Evolutionary conservation across 768 basidiomycete species (phyloP).

Genomic region (Lentinula sp.): DNA sequence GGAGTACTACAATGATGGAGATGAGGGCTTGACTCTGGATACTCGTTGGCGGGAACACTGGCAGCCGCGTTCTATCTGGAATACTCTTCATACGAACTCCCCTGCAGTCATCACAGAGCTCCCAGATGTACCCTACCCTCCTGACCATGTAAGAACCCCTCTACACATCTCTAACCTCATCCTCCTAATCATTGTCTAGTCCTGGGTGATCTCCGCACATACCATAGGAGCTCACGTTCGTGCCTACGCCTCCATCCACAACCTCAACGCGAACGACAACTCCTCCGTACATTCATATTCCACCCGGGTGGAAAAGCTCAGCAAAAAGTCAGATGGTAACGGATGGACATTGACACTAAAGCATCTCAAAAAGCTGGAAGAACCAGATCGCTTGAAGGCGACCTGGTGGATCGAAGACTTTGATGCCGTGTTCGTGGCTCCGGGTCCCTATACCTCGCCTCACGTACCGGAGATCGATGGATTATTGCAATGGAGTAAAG

Average conservation of each 20-base stretch:
- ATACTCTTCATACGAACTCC: slow-evolving; percentile 11
- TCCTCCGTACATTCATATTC: slow-evolving; percentile 20
- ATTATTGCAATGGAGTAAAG: slow-evolving; percentile 19
- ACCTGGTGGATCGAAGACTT: slow-evolving; percentile 24
- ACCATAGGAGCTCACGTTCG: slow-evolving; percentile 21
- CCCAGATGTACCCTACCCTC: slow-evolving; percentile 12
- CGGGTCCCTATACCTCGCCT: slow-evolving; percentile 25
- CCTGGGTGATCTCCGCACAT: slow-evolving; percentile 16
- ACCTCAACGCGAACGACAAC: slow-evolving; percentile 23
- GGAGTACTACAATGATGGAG: slow-evolving; percentile 11
- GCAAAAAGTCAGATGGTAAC: slow-evolving; percentile 17
- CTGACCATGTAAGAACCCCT: slow-evolving; percentile 10
- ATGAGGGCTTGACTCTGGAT: slow-evolving; percentile 9
- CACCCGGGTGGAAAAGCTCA: slow-evolving; percentile 30
- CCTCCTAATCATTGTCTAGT: slow-evolving; percentile 1
- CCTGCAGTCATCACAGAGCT: slow-evolving; percentile 17
- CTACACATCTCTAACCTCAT: not conserved
- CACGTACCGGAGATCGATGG: slow-evolving; percentile 26
- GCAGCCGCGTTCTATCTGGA: slow-evolving; percentile 14
- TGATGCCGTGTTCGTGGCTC: slow-evolving; percentile 25
- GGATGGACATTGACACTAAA: slow-evolving; percentile 17
- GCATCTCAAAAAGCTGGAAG: slow-evolving; percentile 11
- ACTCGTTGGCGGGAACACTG: slow-evolving; percentile 15
- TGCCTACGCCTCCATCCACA: slow-evolving; percentile 22
- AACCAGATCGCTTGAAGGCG: slow-evolving; percentile 13